Percentiles rank a stretch among this genome's conserved stretches.
Conservation (phyloP, 208 protist species). For the Trypanosomatidae sp. region DNA sequence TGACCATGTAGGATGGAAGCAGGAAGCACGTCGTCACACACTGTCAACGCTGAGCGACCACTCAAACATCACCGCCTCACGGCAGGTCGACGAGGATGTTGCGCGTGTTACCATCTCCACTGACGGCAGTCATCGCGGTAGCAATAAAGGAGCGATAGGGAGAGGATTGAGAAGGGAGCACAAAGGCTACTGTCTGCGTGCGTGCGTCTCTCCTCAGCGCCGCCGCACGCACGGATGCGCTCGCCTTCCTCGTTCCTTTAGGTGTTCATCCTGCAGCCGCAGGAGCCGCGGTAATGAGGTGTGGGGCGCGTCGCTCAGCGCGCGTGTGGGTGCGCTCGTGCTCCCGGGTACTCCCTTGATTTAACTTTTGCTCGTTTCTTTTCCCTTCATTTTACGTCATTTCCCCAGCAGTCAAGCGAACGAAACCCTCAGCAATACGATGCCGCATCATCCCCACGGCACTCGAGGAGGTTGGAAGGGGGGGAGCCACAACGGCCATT, state of each 20-base stretch:
- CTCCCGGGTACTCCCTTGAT: neutral
- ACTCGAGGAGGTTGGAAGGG: neutral
- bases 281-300: neutral
- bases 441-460: no score
- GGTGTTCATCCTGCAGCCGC: neutral
- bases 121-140: neutral
- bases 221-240: neutral
- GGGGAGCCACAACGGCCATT: neutral
- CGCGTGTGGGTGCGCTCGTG: neutral
- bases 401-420: neutral
- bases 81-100: neutral
- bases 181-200: neutral
- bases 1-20: slow-evolving; percentile 55
- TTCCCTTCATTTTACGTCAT: neutral
- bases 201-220: neutral
- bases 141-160: neutral
- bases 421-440: no score
- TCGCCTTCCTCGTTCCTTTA: neutral
- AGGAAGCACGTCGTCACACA: neutral
- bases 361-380: neutral
- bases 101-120: neutral
- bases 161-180: neutral
- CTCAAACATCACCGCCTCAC: neutral
- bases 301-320: neutral
- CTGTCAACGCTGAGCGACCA: neutral